phyloP scores from a whole-genome alignment of 768 basidiomycete species.

The Leccinum rimulosum region DNA sequence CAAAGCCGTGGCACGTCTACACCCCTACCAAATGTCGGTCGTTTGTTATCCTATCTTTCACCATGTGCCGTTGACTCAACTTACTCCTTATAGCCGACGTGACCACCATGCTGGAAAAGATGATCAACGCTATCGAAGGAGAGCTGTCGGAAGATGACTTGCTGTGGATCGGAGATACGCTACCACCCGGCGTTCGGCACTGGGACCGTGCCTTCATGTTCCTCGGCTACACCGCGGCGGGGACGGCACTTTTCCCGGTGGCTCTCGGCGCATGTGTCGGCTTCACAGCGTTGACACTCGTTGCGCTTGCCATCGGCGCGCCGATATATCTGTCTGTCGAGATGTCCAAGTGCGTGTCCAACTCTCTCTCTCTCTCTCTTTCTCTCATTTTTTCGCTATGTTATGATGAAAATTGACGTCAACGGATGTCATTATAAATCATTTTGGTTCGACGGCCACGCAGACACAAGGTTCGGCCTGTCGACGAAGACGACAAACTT shows the following conservation, averaged over 20 bases:
- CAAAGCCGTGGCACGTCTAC: not conserved
- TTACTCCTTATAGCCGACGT: slow-evolving; percentile 14
- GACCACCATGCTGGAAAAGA: slow-evolving; percentile 15
- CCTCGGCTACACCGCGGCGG: not conserved
- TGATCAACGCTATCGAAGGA: slow-evolving; percentile 18
- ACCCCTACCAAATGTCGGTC: not conserved
- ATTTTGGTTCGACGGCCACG: not conserved
- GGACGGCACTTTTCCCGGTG: slow-evolving; percentile 6
- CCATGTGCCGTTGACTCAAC: not conserved
- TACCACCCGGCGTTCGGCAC: slow-evolving; percentile 19
- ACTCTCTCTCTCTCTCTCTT: not conserved
- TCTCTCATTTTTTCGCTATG: not conserved
- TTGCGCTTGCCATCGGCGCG: not conserved
- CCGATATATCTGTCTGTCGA: not conserved
- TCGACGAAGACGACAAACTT: not conserved
- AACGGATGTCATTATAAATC: not conserved
- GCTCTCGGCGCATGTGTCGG: slow-evolving; percentile 15
- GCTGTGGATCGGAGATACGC: slow-evolving; percentile 15
- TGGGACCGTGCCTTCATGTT: slow-evolving; percentile 4
- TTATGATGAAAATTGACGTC: not conserved
- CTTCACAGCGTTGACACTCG: not conserved
- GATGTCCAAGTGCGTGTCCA: not conserved
- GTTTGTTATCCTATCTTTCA: not conserved
- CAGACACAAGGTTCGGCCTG: not conserved
- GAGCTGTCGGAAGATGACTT: slow-evolving; percentile 19